Evolutionary conservation across 148 eudicot species (phyloP), one percentile per base, ranked within the genome.

Genomic region (Spergularia bocconei): DNA sequence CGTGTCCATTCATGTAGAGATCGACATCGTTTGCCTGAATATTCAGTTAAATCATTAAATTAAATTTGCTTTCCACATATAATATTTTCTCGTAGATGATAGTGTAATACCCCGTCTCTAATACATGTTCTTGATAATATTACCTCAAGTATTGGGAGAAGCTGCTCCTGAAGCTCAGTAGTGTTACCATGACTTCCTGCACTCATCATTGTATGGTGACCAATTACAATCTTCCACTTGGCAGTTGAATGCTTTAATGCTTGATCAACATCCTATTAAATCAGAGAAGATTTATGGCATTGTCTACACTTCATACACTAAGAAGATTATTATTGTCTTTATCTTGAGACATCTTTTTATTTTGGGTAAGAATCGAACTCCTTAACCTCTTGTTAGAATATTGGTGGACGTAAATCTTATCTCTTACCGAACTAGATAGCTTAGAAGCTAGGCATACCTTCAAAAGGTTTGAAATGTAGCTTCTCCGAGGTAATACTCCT

Each of bases 181-280:
- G 98, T 93, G 82, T 88, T 83, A 33, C 98, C 96, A 71, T 93
- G 98, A 60, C 74, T 78, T 15, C 98, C 97, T 2, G 89, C 91
- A 64, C 97, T 93, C 83, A 79, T 70, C 5, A 91, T 84, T 7
- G 97, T 81, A 77, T 93, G 98, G 77, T 93, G 98, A 4, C 98
- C 98, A 20, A 93, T 88, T 21, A 93, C 97, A n/a, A 93, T 78
- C 84, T 93, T 93, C 97, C 98, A 93, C 59, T 76, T 86, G 29
- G 98, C 97, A n/a, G 50, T 83, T 36, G 97, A 93, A 60, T 80
- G 74, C 67, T 79, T 81, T 47, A 93, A 75, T 59, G 88, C 92
- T 51, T 51, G 54, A 54, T 91, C 87, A 47, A 93, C 72, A 75
- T 93, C 88, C 98, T 93, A 50, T 44, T 44, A 6, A 2, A 4